Base-by-base conservation (phyloP, 257 asterid species). In the Rauvolfia tetraphylla region DNA sequence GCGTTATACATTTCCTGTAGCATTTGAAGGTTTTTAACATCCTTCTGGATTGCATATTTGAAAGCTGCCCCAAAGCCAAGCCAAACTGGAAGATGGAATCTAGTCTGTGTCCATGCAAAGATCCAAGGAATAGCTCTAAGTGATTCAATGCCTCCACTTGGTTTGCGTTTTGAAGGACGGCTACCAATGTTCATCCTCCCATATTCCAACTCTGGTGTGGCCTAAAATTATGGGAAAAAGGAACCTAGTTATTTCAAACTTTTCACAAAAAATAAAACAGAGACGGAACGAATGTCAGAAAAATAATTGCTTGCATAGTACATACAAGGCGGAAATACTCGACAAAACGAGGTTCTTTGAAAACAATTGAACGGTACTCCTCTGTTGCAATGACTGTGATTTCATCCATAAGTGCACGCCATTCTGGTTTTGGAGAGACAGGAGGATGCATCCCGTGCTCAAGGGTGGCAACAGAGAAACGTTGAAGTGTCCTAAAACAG, bases 41-140 rank as follows among this genome's bases (percentile, higher is more conserved):
- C 91, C 83, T 83, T 85, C 73, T 82, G 10, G 57, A 82, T 78
- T 8, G 87, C 89, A 46, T 82, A 75, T 67, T 76, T 85, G 75
- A 84, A 85, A 23, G 86, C 91, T 48, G 88, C 89, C 29, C 91
- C 91, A 72, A 85, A 78, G 36, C 91, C 89, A 15, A 87, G 91
- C 91, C 91, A 87, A 58, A 85, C 91, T 13, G 91, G 91, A 62
- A 87, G 88, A 80, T 83, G 89, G 73, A 87, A 87, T 67, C 91
- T 80, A 3, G 91, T 87, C 76, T 87, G 91, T 0, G 91, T 87
- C 91, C 91, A 87, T 15, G 91, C 91, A 54, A 87, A 87, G 66
- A 87, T 87, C 91, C 91, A 87, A 18, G 91, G 91, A 76, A 87
- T 87, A 10, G 91, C 91, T 71, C 91, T 63, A 36, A 87, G 91